These are phyloP conservation scores for Leccinum subfulvum DNA, from an alignment of 1,284 basidiomycete genomes.

Conservation along the genomic window DNA sequence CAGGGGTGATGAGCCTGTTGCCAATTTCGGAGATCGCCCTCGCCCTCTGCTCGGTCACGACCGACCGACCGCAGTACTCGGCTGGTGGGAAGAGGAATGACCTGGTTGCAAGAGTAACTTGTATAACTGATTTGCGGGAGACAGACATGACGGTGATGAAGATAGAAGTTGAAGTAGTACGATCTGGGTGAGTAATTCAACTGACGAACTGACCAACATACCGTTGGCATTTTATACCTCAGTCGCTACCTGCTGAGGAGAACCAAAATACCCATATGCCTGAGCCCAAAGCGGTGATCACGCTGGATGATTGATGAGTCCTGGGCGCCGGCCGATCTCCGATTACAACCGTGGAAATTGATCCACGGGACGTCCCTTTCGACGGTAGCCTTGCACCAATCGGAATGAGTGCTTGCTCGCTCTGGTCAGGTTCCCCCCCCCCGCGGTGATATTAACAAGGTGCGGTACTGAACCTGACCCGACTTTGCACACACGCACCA, in stretches of 20 bases:
- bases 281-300: not conserved
- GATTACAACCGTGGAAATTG: not conserved
- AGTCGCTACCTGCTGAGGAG: not conserved
- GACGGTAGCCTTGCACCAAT: too few species aligned
- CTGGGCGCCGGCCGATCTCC: not conserved
- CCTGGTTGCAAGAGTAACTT: not conserved
- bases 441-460: too few species aligned
- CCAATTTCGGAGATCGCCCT: constrained; percentile 23
- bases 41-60: constrained; percentile 13
- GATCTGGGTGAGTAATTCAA: too few species aligned
- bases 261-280: not conserved
- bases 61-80: constrained; percentile 9
- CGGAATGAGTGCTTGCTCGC: too few species aligned
- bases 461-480: too few species aligned
- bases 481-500: too few species aligned
- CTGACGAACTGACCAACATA: not conserved
- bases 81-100: constrained; percentile 15
- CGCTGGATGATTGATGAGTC: not conserved
- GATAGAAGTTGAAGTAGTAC: too few species aligned
- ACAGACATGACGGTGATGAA: constrained; percentile 15
- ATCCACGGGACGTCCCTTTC: not conserved
- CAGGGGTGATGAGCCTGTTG: constrained; percentile 20
- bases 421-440: too few species aligned
- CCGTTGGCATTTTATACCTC: not conserved
- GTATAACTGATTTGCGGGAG: constrained; percentile 13